phyloP scores from a whole-genome alignment of 768 basidiomycete genomes.

The Phylloporus sp. region DNA sequence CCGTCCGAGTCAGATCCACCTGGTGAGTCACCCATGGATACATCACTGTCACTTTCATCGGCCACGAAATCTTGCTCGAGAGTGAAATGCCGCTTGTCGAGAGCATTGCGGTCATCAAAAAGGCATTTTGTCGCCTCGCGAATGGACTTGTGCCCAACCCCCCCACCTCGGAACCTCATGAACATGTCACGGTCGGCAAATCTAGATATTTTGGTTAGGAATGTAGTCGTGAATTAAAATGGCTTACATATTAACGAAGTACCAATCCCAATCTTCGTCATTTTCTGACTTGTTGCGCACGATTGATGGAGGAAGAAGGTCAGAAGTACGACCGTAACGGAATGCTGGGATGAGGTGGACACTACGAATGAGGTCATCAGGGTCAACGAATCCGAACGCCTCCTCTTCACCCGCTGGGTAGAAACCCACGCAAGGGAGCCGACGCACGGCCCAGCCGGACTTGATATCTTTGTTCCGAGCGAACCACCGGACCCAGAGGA shows the following conservation, averaged over 20 bases:
- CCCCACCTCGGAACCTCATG: not conserved
- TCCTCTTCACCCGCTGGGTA: not conserved
- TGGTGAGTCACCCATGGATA: not conserved
- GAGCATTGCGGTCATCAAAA: not conserved
- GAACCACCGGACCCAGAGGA: slow-evolving; percentile 6
- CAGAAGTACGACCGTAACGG: not conserved
- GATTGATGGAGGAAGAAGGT: slow-evolving; percentile 1
- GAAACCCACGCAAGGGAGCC: not conserved
- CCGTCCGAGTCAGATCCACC: not conserved
- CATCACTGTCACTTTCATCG: not conserved
- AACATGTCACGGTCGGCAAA: not conserved
- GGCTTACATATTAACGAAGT: slow-evolving; percentile 34
- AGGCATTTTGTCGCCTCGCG: not conserved
- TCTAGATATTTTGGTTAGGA: not conserved
- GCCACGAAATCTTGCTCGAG: not conserved
- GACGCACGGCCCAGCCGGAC: not conserved
- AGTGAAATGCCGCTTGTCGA: not conserved
- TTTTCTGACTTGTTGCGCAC: slow-evolving; percentile 3
- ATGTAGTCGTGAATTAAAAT: too few relatives aligned
- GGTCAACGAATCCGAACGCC: not conserved
- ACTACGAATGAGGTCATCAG: too few relatives aligned
- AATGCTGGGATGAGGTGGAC: not conserved
- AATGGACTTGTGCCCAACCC: not conserved
- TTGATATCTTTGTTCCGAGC: not conserved
- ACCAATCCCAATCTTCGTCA: slow-evolving; percentile 30